Evolutionary conservation across 140 eudicot species (phyloP), one percentile per base, ranked within the genome.

Genomic region (Erigeron philadelphicus): DNA sequence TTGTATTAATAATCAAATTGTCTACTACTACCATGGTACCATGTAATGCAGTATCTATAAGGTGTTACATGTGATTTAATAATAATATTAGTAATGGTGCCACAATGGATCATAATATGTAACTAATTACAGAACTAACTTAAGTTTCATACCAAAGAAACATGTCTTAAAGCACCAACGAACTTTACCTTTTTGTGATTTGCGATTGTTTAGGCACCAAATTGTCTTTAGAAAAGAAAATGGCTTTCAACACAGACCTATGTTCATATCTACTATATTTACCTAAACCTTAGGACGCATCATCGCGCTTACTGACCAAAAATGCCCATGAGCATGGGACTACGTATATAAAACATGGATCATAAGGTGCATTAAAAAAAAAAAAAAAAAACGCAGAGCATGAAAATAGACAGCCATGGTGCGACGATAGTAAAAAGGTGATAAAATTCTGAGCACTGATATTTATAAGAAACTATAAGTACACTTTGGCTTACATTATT

Each of bases 391-490:
- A n/a, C n/a, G n/a, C 38, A 1, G 38, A 31, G 3, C 38, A 31
- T 31, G 38, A 31, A 31, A 31, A 31, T 31, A 31, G 38, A 5
- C 38, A 0, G 38, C 5, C 38, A 31, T 31, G 38, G 38, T 31
- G 38, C 38, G 4, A 31, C 5, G 38, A 31, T 31, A 31, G 38
- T 31, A 31, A 31, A 31, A 31, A 31, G 38, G 38, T 31, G 38
- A 31, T 31, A 31, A 31, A 31, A 31, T 31, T 31, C 38, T 31
- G 38, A 31, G 38, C 38, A 31, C 5, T 31, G 38, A 58, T 58
- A 19, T 23, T 58, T 58, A 58, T 25, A 57, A 25, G 65, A 60
- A 31, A 25, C 45, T 7, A 44, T 7, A 71, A 62, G 64, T 73
- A 52, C 52, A 64, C 64, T 23, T 6, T 25, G 17, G 44, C 60